Evolutionary conservation across 495 filamentous ascomycete species (phyloP).

Genomic region (Podospora pseudocomata): DNA sequence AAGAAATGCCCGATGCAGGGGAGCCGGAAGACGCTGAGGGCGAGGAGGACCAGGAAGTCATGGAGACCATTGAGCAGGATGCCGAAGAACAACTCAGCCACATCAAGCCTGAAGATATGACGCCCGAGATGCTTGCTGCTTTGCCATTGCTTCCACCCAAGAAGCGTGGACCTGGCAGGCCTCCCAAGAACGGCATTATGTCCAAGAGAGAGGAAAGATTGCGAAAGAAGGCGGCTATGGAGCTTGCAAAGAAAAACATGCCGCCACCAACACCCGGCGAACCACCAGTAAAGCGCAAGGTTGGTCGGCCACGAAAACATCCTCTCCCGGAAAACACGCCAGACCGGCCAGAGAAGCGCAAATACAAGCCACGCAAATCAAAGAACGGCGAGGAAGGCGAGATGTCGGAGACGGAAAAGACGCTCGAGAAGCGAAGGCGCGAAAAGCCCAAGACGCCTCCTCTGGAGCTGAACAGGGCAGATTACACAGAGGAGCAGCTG

Average conservation of each 20-base stretch:
- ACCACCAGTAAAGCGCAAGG: slow-evolving; percentile 55
- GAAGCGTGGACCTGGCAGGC: slow-evolving; percentile 79
- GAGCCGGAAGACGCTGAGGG: slow-evolving; percentile 27
- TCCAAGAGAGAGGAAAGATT: slow-evolving; percentile 76
- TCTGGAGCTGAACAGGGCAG: slow-evolving; percentile 59
- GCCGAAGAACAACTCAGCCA: slow-evolving; percentile 36
- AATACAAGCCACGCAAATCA: slow-evolving; percentile 72
- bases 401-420: slow-evolving; percentile 43
- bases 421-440: slow-evolving; percentile 55
- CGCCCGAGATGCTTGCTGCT: slow-evolving; percentile 28
- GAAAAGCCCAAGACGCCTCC: slow-evolving; percentile 61
- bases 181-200: slow-evolving; percentile 90
- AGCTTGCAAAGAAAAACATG: slow-evolving; percentile 45
- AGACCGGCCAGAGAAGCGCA: slow-evolving; percentile 65
- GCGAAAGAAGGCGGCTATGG: slow-evolving; percentile 58
- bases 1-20: slow-evolving; percentile 31
- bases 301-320: slow-evolving; percentile 54
- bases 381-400: slow-evolving; percentile 52
- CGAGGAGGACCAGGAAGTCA: slow-evolving; percentile 37
- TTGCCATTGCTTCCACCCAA: slow-evolving; percentile 49
- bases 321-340: slow-evolving; percentile 53
- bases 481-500: slow-evolving; percentile 80
- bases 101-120: slow-evolving; percentile 32
- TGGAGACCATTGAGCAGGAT: slow-evolving; percentile 34
- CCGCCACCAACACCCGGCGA: slow-evolving; percentile 45